phyloP scores from a whole-genome alignment of 2,329 filamentous ascomycete species.

The Colletotrichum karsti region DNA sequence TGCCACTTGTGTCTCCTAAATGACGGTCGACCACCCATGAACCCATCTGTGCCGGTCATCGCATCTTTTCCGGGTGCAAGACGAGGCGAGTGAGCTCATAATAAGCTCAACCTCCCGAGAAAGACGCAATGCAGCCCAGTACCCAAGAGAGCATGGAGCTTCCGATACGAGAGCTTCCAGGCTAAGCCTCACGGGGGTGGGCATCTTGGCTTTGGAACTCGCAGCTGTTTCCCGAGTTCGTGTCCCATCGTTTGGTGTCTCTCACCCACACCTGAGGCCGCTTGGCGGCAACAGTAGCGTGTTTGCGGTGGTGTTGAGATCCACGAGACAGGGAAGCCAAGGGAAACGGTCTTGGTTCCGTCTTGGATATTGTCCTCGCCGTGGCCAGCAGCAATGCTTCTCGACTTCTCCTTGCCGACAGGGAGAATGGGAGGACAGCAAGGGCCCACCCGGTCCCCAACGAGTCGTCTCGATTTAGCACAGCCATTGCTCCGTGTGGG shows the following conservation, averaged over 20 bases:
- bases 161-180: slow-evolving; percentile 3
- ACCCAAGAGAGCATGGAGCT: not conserved
- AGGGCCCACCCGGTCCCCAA: not conserved
- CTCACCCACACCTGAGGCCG: not conserved
- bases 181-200: not conserved
- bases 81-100: not conserved
- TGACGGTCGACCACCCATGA: not conserved
- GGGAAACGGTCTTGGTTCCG: not conserved
- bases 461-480: slow-evolving; percentile 23
- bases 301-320: not conserved
- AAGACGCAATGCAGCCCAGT: not conserved
- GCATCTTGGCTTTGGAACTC: not conserved
- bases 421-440: not conserved
- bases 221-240: not conserved
- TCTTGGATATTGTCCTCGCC: not conserved
- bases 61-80: not conserved
- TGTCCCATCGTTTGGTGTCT: not conserved
- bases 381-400: not conserved
- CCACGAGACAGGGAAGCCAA: not conserved
- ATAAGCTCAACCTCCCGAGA: slow-evolving; percentile 2
- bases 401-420: not conserved
- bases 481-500: slow-evolving; percentile 18
- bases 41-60: not conserved
- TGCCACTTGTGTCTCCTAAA: not conserved
- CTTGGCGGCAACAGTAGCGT: not conserved